Evolutionary conservation across 768 basidiomycete species (phyloP).

Genomic region (Xerocomellus dryophilus): DNA sequence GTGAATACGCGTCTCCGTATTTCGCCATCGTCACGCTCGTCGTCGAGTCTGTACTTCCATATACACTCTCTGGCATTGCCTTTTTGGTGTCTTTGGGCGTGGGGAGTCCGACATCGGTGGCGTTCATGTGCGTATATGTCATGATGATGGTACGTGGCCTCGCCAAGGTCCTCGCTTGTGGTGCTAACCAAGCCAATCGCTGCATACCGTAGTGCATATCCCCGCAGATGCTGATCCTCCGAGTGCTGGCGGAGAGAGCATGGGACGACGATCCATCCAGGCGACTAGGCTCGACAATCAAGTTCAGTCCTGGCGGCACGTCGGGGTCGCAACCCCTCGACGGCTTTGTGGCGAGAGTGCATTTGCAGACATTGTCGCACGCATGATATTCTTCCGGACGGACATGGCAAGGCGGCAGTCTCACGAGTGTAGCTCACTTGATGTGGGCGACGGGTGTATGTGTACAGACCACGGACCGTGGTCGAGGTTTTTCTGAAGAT

Average conservation of each 20-base stretch:
- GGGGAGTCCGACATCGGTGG: conserved; percentile 1
- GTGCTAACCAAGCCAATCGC: background rate
- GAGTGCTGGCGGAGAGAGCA: conserved; percentile 18
- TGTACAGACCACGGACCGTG: background rate
- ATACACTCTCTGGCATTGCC: too few relatives aligned
- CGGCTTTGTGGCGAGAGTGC: background rate
- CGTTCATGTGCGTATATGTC: too few relatives aligned
- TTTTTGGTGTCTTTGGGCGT: too few relatives aligned
- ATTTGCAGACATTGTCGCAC: background rate
- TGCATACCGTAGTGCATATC: too few relatives aligned
- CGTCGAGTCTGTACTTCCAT: too few relatives aligned
- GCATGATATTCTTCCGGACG: background rate
- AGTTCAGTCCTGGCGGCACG: conserved; percentile 1
- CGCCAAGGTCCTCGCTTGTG: too few relatives aligned
- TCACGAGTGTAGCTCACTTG: background rate
- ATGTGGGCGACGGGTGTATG: background rate
- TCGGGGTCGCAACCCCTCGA: background rate
- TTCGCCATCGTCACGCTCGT: too few relatives aligned
- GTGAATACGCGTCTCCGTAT: too few relatives aligned
- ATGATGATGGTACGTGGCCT: background rate
- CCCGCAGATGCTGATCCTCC: background rate
- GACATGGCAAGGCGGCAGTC: background rate
- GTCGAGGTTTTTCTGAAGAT: background rate
- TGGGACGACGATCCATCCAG: conserved; percentile 6
- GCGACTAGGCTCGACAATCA: background rate